Evolutionary conservation across 106 monocot genomes (phyloP).

Genomic region (Narthecium ossifragum): DNA sequence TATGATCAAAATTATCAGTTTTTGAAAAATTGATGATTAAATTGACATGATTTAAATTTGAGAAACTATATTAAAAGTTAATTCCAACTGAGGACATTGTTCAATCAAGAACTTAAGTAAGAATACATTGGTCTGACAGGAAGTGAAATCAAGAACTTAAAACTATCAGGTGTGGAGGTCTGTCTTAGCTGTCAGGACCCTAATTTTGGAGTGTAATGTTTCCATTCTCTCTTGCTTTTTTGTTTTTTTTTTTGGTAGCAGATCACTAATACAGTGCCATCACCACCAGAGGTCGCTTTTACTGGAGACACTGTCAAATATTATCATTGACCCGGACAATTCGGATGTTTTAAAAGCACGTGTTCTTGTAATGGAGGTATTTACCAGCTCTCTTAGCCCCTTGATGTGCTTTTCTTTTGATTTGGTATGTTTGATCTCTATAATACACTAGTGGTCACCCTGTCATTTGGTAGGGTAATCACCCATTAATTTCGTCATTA

Average conservation of each 20-base stretch:
- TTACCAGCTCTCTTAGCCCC: too few species aligned
- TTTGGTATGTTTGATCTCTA: too few species aligned
- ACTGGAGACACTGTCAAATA: constrained; percentile 94
- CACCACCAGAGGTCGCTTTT: constrained; percentile 95
- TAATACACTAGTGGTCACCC: too few species aligned
- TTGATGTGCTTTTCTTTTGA: too few species aligned
- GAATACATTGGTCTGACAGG: constrained; percentile 57
- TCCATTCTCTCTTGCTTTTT: not conserved
- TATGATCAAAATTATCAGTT: too few species aligned
- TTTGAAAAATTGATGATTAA: too few species aligned
- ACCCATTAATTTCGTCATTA: too few species aligned
- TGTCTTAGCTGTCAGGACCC: constrained; percentile 39
- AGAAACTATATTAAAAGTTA: too few species aligned
- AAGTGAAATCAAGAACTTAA: constrained; percentile 67
- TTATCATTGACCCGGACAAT: constrained; percentile 73
- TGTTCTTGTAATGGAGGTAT: constrained; percentile 92
- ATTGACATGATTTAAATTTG: too few species aligned
- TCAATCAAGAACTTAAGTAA: constrained; percentile 81
- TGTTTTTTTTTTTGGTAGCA: constrained; percentile 7
- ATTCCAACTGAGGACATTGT: too few species aligned
- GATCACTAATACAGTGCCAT: constrained; percentile 56
- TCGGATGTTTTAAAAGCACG: constrained; percentile 68
- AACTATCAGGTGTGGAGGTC: constrained; percentile 89
- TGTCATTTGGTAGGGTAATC: too few species aligned
- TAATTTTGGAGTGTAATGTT: not conserved